Evolutionary conservation across 2,329 filamentous ascomycete species (phyloP).

Genomic region (Fusarium avenaceum): DNA sequence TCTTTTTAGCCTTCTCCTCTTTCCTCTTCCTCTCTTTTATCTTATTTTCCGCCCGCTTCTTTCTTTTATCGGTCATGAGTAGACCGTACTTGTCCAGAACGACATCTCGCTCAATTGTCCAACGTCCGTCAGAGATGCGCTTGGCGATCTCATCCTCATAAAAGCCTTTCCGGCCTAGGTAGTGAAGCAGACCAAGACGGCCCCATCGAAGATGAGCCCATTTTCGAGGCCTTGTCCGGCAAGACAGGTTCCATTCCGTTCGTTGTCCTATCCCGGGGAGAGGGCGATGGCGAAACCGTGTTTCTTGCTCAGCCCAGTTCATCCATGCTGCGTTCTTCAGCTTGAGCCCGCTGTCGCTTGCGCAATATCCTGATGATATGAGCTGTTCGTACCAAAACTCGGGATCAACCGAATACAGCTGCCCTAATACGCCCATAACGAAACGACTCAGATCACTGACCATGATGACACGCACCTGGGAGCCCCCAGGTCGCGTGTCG

Average conservation of each 20-base stretch:
- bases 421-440: constrained; percentile 49
- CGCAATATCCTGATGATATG: constrained; percentile 47
- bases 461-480: constrained; percentile 44
- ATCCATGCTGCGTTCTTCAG: constrained; percentile 50
- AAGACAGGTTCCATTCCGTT: constrained; percentile 20
- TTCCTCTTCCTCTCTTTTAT: constrained; percentile 14
- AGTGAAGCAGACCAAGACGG: constrained; percentile 23
- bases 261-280: constrained; percentile 21
- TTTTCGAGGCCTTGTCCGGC: constrained; percentile 2
- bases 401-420: constrained; percentile 47
- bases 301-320: constrained; percentile 50
- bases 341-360: constrained; percentile 48
- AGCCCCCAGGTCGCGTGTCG: constrained; percentile 7
- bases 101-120: constrained; percentile 28
- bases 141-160: constrained; percentile 24
- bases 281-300: constrained; percentile 23
- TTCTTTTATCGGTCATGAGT: constrained; percentile 24
- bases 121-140: constrained; percentile 21
- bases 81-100: constrained; percentile 20
- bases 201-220: constrained; percentile 30
- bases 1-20: constrained; percentile 13
- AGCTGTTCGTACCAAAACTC: constrained; percentile 52
- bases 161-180: constrained; percentile 14
- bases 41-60: constrained; percentile 18
- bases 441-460: constrained; percentile 51